Evolutionary conservation across 192 early-diverging fungal genomes (phyloP).

Genomic region (Coemansia sp.): DNA sequence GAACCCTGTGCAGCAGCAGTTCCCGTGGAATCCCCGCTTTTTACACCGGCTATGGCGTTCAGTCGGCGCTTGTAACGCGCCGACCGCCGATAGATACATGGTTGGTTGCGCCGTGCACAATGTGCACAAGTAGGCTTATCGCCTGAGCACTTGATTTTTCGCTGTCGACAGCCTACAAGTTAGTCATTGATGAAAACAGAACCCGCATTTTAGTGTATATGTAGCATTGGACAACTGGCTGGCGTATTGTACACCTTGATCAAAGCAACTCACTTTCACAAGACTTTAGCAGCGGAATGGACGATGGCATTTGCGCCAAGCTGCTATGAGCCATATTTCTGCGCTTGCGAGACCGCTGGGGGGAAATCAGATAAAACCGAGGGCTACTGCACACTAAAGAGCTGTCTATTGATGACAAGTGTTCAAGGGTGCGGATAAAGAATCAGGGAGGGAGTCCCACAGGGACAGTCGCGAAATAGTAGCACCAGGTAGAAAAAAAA

Average conservation of each 20-base stretch:
- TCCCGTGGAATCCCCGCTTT: background rate
- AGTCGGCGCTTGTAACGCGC: slow-evolving; percentile 52
- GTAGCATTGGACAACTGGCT: background rate
- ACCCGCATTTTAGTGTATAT: background rate
- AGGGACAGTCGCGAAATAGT: slow-evolving; percentile 3
- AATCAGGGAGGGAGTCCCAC: background rate
- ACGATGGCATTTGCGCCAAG: slow-evolving; percentile 14
- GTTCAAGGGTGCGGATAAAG: background rate
- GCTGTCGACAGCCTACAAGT: slow-evolving; percentile 46
- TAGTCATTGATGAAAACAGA: slow-evolving; percentile 1
- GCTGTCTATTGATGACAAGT: background rate
- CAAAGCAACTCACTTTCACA: slow-evolving; percentile 45
- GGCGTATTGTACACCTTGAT: background rate
- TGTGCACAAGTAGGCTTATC: slow-evolving; percentile 51
- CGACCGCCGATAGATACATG: slow-evolving; percentile 51
- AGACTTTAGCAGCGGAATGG: slow-evolving; percentile 53
- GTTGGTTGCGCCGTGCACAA: slow-evolving; percentile 50
- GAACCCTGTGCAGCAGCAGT: slow-evolving; percentile 8
- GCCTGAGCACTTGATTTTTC: slow-evolving; percentile 53
- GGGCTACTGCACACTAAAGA: background rate
- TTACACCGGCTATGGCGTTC: slow-evolving; percentile 1
- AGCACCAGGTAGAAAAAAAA: background rate
- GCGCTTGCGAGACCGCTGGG: background rate
- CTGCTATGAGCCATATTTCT: slow-evolving; percentile 17
- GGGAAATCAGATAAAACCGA: background rate